These are phyloP conservation scores for Cytospora piceae DNA, from an alignment of 2,329 filamentous ascomycete species.

Conservation along the genomic window DNA sequence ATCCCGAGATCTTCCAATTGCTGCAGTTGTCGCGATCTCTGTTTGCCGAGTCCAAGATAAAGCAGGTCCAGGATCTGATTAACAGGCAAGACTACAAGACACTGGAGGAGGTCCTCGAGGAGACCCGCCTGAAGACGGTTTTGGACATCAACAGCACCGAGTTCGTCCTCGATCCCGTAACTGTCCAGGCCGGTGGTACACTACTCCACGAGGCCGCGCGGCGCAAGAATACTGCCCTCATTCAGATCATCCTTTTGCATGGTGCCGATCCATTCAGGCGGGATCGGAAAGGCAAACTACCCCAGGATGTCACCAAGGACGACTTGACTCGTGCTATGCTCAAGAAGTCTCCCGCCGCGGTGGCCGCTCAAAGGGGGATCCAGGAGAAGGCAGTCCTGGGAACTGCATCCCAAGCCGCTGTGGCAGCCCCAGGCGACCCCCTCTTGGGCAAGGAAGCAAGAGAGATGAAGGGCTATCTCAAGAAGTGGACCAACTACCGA, in stretches of 20 bases:
- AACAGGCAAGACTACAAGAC: constrained; percentile 72
- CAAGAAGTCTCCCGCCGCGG: constrained; percentile 92
- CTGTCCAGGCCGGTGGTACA: constrained; percentile 83
- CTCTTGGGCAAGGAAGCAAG: constrained; percentile 81
- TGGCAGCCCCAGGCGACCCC: constrained; percentile 60
- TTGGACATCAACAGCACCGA: constrained; percentile 93
- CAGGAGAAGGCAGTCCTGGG: constrained; percentile 97
- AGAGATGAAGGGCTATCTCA: constrained; percentile 98
- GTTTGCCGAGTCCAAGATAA: constrained; percentile 85
- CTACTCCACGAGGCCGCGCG: constrained; percentile 91
- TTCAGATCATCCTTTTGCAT: constrained; percentile 87
- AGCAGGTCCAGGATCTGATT: constrained; percentile 81
- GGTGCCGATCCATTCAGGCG: constrained; percentile 95
- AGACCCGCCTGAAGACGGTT: constrained; percentile 81
- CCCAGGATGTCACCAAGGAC: constrained; percentile 95
- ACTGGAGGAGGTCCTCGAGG: constrained; percentile 79
- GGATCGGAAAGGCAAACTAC: constrained; percentile 92
- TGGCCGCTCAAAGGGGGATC: constrained; percentile 90
- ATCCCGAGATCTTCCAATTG: constrained; percentile 93
- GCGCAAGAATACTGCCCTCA: constrained; percentile 82
- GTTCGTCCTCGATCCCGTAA: constrained; percentile 78
- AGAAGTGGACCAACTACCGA: constrained; percentile 99
- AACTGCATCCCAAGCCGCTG: constrained; percentile 58
- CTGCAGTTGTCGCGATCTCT: constrained; percentile 88
- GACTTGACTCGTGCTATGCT: constrained; percentile 85